phyloP scores from a whole-genome alignment of 257 asterid genomes.

The Gentiana macrophylla region DNA sequence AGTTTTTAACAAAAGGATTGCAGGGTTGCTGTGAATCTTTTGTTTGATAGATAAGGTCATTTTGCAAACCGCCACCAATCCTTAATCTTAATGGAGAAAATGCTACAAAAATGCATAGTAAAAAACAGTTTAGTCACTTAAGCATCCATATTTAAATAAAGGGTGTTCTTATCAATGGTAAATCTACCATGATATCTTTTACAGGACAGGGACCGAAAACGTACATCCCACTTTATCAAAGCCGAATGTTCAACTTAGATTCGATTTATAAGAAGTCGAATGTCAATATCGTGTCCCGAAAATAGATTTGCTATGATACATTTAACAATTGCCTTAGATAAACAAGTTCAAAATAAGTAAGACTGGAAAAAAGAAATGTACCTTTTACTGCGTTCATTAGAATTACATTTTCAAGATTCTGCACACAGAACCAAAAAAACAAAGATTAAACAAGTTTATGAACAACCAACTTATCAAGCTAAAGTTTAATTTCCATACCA shows the following conservation, averaged over 20 bases:
- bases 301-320: too few relatives aligned
- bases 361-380: constrained; percentile 8
- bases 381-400: constrained; percentile 75
- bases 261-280: too few relatives aligned
- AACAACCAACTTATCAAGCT: too few relatives aligned
- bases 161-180: too few relatives aligned
- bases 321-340: too few relatives aligned
- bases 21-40: constrained; percentile 44
- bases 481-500: too few relatives aligned
- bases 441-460: neutral
- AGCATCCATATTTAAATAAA: constrained; percentile 9
- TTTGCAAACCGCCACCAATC: constrained; percentile 83
- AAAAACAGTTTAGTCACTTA: constrained; percentile 2
- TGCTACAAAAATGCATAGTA: constrained; percentile 31
- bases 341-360: too few relatives aligned
- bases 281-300: too few relatives aligned
- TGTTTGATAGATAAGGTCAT: constrained; percentile 56
- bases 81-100: constrained; percentile 83
- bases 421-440: constrained; percentile 22
- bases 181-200: too few relatives aligned
- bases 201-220: too few relatives aligned
- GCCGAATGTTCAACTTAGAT: too few relatives aligned
- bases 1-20: constrained; percentile 31
- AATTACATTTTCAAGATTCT: constrained; percentile 61
- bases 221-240: too few relatives aligned